phyloP scores from a whole-genome alignment of 225 moss, liverwort and hornwort species.

The Polytrichum commune region DNA sequence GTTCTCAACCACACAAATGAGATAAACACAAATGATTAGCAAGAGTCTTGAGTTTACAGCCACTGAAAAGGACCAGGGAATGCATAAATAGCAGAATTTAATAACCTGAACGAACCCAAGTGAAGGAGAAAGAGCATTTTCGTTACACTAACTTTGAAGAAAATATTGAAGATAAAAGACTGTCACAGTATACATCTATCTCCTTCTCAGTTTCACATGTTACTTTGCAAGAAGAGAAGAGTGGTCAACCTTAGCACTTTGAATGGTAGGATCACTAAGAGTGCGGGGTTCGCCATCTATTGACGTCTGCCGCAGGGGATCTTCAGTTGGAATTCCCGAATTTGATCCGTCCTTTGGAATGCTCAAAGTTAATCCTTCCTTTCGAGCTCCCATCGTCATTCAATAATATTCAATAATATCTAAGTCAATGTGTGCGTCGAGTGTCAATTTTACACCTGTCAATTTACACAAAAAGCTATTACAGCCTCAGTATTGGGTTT shows the following conservation, averaged over 20 bases:
- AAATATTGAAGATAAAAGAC: neutral
- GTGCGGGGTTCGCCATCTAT: slow-evolving; percentile 43
- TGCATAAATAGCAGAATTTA: neutral
- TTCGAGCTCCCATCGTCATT: too few relatives aligned
- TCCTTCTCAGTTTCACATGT: too few relatives aligned
- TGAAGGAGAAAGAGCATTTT: neutral
- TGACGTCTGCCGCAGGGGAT: slow-evolving; percentile 24
- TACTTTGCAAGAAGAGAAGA: neutral
- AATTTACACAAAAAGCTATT: too few relatives aligned
- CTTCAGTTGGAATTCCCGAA: too few relatives aligned
- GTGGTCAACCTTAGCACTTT: slow-evolving; percentile 25
- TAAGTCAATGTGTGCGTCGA: too few relatives aligned
- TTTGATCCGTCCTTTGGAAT: too few relatives aligned
- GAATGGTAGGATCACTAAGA: slow-evolving; percentile 28
- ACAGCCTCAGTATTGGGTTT: too few relatives aligned
- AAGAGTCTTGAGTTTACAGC: too few relatives aligned
- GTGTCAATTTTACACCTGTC: too few relatives aligned
- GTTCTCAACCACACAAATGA: slow-evolving; percentile 11
- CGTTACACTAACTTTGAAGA: neutral
- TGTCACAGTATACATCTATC: too few relatives aligned
- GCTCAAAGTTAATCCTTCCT: too few relatives aligned
- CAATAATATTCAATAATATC: too few relatives aligned
- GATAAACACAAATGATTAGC: neutral
- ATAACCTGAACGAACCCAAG: neutral
- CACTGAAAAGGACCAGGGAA: neutral